phyloP scores from a whole-genome alignment of 345 rosid species.

The Litchi chinensis region DNA sequence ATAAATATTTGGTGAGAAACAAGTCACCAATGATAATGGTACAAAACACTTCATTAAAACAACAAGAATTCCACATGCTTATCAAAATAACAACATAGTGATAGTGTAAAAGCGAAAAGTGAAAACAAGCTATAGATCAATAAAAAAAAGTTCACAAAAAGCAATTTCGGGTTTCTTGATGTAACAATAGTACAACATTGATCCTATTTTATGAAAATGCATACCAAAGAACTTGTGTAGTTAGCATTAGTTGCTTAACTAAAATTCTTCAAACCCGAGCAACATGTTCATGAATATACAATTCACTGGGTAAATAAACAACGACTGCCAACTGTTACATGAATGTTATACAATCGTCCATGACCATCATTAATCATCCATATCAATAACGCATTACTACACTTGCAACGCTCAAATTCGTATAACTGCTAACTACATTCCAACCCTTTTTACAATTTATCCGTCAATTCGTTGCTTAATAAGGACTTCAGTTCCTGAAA shows the following conservation, averaged over 20 bases:
- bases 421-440: neutral
- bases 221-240: neutral
- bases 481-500: neutral
- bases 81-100: no score
- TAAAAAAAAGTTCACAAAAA: neutral
- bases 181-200: neutral
- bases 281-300: neutral
- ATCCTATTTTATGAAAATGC: neutral
- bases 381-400: neutral
- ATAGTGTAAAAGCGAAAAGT: no score
- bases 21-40: no score
- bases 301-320: neutral
- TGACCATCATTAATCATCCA: neutral
- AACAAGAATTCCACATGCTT: no score
- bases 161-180: neutral
- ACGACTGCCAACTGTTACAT: neutral
- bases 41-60: no score
- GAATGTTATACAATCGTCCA: neutral
- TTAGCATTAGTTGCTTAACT: neutral
- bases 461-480: neutral
- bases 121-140: no score
- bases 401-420: neutral
- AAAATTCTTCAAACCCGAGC: neutral
- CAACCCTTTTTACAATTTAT: neutral
- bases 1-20: slow-evolving; percentile 1